Conservation (phyloP, 192 early-diverging fungal genomes). For the Coemansia sp. region DNA sequence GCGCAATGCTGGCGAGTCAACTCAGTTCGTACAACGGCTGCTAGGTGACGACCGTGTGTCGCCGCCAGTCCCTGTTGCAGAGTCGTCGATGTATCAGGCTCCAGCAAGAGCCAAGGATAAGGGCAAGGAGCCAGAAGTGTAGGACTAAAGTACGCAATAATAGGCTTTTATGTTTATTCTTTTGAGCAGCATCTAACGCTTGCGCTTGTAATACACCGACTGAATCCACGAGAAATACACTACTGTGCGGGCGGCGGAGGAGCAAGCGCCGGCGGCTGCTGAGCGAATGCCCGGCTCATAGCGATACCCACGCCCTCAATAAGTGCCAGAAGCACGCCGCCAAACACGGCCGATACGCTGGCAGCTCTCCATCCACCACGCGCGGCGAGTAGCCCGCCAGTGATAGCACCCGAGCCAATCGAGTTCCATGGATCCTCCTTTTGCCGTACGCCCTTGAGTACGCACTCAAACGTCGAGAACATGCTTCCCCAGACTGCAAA, state of each 20-base stretch:
- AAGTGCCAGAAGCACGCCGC: slow-evolving; percentile 89
- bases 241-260: slow-evolving; percentile 38
- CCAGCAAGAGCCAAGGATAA: slow-evolving; percentile 19
- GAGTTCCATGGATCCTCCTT: slow-evolving; percentile 99
- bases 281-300: slow-evolving; percentile 69
- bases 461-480: slow-evolving; percentile 98
- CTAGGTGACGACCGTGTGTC: slow-evolving; percentile 1
- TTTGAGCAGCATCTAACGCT: neutral
- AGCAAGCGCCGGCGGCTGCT: slow-evolving; percentile 60
- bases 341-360: slow-evolving; percentile 85
- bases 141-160: neutral
- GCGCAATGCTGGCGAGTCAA: too few species aligned
- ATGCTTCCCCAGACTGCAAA: slow-evolving; percentile 99
- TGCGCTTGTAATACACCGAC: neutral
- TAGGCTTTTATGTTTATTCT: neutral
- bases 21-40: neutral
- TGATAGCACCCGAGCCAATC: slow-evolving; percentile 91
- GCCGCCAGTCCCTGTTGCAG: neutral
- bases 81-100: neutral
- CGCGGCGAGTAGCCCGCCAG: slow-evolving; percentile 93
- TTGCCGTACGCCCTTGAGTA: slow-evolving; percentile 88
- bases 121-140: slow-evolving; percentile 38
- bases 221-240: neutral
- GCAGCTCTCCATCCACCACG: slow-evolving; percentile 79
- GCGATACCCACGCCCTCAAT: slow-evolving; percentile 95